phyloP scores from a whole-genome alignment of 2,329 filamentous ascomycete genomes.

The Beauveria varroae region DNA sequence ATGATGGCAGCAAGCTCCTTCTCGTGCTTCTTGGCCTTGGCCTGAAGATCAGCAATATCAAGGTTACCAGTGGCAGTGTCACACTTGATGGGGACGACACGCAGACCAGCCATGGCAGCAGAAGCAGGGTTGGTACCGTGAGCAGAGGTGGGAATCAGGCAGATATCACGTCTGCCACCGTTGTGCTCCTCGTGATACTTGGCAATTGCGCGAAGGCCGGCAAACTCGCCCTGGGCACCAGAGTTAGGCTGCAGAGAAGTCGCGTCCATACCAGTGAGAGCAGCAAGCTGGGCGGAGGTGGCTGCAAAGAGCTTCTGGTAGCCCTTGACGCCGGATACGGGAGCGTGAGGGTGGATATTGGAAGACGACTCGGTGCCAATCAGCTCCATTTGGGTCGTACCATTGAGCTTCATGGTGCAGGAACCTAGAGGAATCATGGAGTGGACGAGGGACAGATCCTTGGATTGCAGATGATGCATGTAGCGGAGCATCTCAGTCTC shows the following conservation, averaged over 20 bases:
- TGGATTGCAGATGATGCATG: constrained; percentile 87
- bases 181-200: constrained; percentile 68
- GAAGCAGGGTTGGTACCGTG: constrained; percentile 95
- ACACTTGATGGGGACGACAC: constrained; percentile 87
- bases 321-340: constrained; percentile 53
- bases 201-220: constrained; percentile 80
- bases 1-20: constrained; percentile 87
- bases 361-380: constrained; percentile 70
- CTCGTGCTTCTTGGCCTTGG: constrained; percentile 82
- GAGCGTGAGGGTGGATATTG: constrained; percentile 74
- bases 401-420: constrained; percentile 98
- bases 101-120: constrained; percentile 93
- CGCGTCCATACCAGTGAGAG: constrained; percentile 85
- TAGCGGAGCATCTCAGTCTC: constrained; percentile 93
- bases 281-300: constrained; percentile 67
- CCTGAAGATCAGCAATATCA: constrained; percentile 75
- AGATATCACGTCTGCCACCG: constrained; percentile 74
- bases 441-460: constrained; percentile 87
- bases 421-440: constrained; percentile 97
- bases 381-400: constrained; percentile 86
- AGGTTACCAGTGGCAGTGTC: constrained; percentile 82
- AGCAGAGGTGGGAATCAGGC: constrained; percentile 88
- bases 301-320: constrained; percentile 64
- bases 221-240: constrained; percentile 90
- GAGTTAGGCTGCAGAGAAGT: constrained; percentile 92